A percentile compares a stretch with the other conserved stretches of the same genome.
These are phyloP conservation scores for Diaporthe eres DNA, from an alignment of 2,329 filamentous ascomycete genomes.

Conservation along the genomic window DNA sequence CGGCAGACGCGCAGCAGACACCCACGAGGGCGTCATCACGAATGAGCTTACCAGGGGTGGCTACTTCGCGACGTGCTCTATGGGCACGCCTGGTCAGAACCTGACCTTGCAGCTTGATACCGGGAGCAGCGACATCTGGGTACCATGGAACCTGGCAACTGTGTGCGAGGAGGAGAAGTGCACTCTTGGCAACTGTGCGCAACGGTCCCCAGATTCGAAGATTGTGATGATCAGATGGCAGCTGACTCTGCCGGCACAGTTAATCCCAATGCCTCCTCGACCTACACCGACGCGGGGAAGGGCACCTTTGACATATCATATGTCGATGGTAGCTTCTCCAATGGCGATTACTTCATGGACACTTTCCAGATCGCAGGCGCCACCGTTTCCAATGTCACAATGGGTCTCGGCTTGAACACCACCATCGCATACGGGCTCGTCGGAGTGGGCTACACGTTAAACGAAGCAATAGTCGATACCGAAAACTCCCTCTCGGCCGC, in stretches of 20 bases:
- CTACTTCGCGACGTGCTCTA: conserved; percentile 69
- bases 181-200: conserved; percentile 62
- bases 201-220: conserved; percentile 46
- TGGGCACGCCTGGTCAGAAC: conserved; percentile 71
- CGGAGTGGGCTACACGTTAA: conserved; percentile 71
- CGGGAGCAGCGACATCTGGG: conserved; percentile 76
- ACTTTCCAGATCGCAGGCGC: conserved; percentile 67
- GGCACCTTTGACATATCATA: conserved; percentile 71
- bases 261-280: conserved; percentile 59
- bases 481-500: conserved; percentile 46
- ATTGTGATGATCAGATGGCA: conserved; percentile 24
- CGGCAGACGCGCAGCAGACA: conserved; percentile 54
- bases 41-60: conserved; percentile 62
- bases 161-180: conserved; percentile 59
- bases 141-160: conserved; percentile 57
- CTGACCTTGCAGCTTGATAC: conserved; percentile 74
- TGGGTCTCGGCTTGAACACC: conserved; percentile 70
- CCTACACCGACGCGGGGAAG: conserved; percentile 59
- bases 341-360: conserved; percentile 72
- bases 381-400: conserved; percentile 68
- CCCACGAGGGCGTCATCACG: conserved; percentile 58
- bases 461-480: conserved; percentile 62
- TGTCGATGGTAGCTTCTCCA: conserved; percentile 70
- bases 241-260: conserved; percentile 54
- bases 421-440: conserved; percentile 70